phyloP scores from a whole-genome alignment of 176 grass and related monocot species.

The Pharus latifolius region DNA sequence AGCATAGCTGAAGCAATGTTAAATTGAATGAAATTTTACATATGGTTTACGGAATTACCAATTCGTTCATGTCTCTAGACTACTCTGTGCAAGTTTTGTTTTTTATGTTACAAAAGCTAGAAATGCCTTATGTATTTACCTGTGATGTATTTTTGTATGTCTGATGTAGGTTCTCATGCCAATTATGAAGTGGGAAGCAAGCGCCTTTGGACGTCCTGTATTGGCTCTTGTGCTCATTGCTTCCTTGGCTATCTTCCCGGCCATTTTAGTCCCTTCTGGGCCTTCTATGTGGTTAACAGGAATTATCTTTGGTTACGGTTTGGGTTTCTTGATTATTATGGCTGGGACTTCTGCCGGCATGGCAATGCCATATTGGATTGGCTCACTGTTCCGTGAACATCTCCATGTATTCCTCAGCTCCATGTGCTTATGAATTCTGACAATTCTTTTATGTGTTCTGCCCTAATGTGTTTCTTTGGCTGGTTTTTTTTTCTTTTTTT shows the following conservation, averaged over 20 bases:
- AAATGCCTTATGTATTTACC: not conserved
- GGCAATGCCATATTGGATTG: slow-evolving; percentile 74
- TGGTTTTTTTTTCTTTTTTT: slow-evolving; percentile 5
- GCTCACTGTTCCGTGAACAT: slow-evolving; percentile 52
- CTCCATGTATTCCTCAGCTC: slow-evolving; percentile 41
- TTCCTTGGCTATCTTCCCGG: slow-evolving; percentile 77
- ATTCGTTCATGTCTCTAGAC: not conserved
- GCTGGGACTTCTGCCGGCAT: slow-evolving; percentile 73
- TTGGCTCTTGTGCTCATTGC: slow-evolving; percentile 57
- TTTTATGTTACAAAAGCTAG: not conserved
- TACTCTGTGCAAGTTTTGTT: no score
- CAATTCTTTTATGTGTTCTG: not conserved
- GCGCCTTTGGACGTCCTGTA: slow-evolving; percentile 54
- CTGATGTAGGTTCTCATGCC: slow-evolving; percentile 64
- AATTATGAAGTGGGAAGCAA: slow-evolving; percentile 90
- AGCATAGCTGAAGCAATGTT: not conserved
- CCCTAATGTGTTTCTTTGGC: not conserved
- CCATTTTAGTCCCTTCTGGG: slow-evolving; percentile 70
- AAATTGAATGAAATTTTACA: not conserved
- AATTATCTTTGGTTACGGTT: slow-evolving; percentile 89
- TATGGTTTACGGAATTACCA: no score
- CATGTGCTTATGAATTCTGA: not conserved
- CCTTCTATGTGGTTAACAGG: slow-evolving; percentile 88
- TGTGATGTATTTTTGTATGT: not conserved
- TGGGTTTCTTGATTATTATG: slow-evolving; percentile 84